A percentile compares a stretch with the other conserved stretches of the same genome.
Conservation (phyloP, 306 rosid genomes). For the Malus fusca region DNA sequence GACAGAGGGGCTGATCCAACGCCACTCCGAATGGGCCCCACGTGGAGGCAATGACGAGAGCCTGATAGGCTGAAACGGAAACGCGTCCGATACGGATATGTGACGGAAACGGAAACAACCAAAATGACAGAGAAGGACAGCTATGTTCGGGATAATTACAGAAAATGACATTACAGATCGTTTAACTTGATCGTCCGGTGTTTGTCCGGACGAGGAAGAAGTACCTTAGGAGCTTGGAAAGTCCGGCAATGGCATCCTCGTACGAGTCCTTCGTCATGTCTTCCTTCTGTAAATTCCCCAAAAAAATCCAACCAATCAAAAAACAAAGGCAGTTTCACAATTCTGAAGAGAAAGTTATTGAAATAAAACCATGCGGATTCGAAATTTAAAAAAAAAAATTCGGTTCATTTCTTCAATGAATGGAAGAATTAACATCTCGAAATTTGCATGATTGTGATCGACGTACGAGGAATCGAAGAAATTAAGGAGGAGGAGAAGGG, state of each 20-base stretch:
- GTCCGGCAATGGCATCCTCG: constrained; percentile 68
- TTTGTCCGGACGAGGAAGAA: not conserved
- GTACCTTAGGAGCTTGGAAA: constrained; percentile 72
- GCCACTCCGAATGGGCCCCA: not conserved
- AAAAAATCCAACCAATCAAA: not conserved
- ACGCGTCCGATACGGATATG: not conserved
- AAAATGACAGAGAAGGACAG: constrained; percentile 23
- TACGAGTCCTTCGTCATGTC: constrained; percentile 67
- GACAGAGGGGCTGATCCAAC: not conserved
- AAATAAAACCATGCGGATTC: not conserved
- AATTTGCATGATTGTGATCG: not conserved
- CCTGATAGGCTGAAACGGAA: not conserved
- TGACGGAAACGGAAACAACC: not conserved
- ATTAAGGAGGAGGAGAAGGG: not conserved
- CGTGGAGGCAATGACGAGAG: not conserved
- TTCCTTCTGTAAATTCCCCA: constrained; percentile 38
- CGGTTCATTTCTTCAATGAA: too few relatives aligned
- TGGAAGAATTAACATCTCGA: not conserved
- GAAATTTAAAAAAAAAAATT: not conserved
- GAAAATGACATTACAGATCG: not conserved
- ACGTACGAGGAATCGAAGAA: not conserved
- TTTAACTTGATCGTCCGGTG: not conserved
- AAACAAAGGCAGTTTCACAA: not conserved
- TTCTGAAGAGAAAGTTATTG: not conserved
- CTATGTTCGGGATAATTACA: not conserved